phyloP scores from a whole-genome alignment of 441 rosid species.

The Euphorbia schlechtendalii region DNA sequence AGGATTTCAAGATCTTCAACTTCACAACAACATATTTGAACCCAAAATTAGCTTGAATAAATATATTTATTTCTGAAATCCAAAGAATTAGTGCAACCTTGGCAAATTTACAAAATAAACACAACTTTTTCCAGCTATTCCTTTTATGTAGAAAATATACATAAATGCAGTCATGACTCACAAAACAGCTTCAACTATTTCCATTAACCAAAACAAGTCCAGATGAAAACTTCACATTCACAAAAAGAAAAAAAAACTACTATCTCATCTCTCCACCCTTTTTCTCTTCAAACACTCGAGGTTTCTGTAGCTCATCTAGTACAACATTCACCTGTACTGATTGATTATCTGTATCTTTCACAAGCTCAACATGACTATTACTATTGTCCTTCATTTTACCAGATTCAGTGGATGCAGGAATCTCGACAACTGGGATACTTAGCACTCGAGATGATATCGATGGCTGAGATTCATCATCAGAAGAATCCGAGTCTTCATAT shows the following conservation, averaged over 20 bases:
- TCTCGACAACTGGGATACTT: slow-evolving; percentile 23
- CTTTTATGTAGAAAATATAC: neutral
- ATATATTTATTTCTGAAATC: no score
- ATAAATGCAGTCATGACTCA: neutral
- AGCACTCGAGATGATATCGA: slow-evolving; percentile 25
- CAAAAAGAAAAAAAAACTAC: no score
- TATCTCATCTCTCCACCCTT: slow-evolving; percentile 9
- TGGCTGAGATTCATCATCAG: slow-evolving; percentile 37
- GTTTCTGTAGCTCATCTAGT: neutral
- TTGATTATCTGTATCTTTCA: slow-evolving; percentile 18
- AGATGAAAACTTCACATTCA: no score
- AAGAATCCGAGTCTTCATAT: slow-evolving; percentile 32
- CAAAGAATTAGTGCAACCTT: neutral
- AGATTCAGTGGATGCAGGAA: slow-evolving; percentile 21
- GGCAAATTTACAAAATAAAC: neutral
- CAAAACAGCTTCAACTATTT: neutral
- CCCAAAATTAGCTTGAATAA: no score
- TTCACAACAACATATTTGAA: no score
- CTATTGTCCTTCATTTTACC: slow-evolving; percentile 22
- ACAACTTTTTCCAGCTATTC: neutral
- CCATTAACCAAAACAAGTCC: neutral
- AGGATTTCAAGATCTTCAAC: no score
- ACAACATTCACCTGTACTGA: slow-evolving; percentile 11
- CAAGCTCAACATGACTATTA: slow-evolving; percentile 12
- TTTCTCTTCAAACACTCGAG: slow-evolving; percentile 4